A percentile compares a stretch with the other conserved stretches of the same genome.
phyloP scores from a whole-genome alignment of 2,329 filamentous ascomycete genomes.

The Lecanicillium sp. region DNA sequence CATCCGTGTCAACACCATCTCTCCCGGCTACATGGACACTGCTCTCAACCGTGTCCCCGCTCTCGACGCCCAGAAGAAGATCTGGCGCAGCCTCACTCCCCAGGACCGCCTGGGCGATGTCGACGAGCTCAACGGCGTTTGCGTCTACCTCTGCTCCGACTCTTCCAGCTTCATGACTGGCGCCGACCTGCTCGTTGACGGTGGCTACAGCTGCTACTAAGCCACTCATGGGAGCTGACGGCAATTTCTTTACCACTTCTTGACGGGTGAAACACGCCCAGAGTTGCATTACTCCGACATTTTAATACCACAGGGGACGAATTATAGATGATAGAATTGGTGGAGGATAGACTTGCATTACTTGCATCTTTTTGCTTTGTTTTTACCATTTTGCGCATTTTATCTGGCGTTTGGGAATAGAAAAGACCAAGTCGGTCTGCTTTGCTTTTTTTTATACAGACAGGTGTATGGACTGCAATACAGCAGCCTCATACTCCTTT shows the following conservation, averaged over 20 bases:
- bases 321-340: no score
- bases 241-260: no score
- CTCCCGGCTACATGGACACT: conserved; percentile 81
- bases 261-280: no score
- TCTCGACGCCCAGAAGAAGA: conserved; percentile 73
- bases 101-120: conserved; percentile 64
- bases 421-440: neutral
- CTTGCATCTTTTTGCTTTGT: conserved; percentile 1
- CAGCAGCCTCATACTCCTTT: neutral
- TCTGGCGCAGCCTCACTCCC: conserved; percentile 67
- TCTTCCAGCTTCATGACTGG: conserved; percentile 71
- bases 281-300: no score
- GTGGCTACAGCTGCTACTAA: conserved; percentile 58
- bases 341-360: conserved; percentile 3
- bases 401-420: conserved; percentile 6
- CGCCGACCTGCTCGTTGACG: conserved; percentile 53
- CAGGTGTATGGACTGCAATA: neutral
- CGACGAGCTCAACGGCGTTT: conserved; percentile 70
- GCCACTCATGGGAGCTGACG: neutral
- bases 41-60: conserved; percentile 70
- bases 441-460: neutral
- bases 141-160: conserved; percentile 68
- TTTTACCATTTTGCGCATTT: conserved; percentile 1
- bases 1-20: conserved; percentile 79
- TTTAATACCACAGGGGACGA: no score